phyloP scores from a whole-genome alignment of 306 rosid genomes.

The Canavalia ensiformis region DNA sequence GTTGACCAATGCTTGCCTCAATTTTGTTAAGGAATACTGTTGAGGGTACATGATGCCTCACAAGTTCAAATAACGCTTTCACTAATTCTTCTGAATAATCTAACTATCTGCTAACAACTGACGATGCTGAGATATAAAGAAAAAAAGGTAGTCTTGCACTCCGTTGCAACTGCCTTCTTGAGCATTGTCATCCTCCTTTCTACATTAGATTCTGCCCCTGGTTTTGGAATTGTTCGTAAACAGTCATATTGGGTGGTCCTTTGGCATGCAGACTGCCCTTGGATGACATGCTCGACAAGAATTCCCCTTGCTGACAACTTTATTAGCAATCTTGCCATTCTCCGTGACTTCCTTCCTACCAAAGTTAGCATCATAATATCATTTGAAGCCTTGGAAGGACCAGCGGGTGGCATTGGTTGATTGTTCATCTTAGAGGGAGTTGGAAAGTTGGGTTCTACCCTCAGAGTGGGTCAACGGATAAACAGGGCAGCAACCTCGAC shows the following conservation, averaged over 20 bases:
- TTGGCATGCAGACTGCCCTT: constrained; percentile 61
- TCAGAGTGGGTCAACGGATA: constrained; percentile 18
- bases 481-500: not conserved
- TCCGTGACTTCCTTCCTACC: constrained; percentile 80
- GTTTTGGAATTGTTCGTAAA: constrained; percentile 76
- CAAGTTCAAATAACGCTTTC: constrained; percentile 93
- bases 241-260: constrained; percentile 68
- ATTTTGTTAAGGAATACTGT: constrained; percentile 97
- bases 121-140: constrained; percentile 93
- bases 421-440: constrained; percentile 64
- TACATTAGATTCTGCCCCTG: constrained; percentile 50
- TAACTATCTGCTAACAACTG: constrained; percentile 99
- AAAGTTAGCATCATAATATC: constrained; percentile 84
- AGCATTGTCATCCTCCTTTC: constrained; percentile 74
- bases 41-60: constrained; percentile 99
- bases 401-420: constrained; percentile 88
- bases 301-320: constrained; percentile 54
- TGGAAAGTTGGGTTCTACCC: constrained; percentile 43
- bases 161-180: constrained; percentile 99
- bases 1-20: constrained; percentile 97
- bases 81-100: constrained; percentile 95
- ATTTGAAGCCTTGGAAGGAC: constrained; percentile 93
- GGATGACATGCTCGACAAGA: constrained; percentile 39
- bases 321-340: constrained; percentile 61
- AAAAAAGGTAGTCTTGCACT: constrained; percentile 95